These are phyloP conservation scores for Xylaria digitata DNA, from an alignment of 2,329 filamentous ascomycete genomes.

Conservation along the genomic window DNA sequence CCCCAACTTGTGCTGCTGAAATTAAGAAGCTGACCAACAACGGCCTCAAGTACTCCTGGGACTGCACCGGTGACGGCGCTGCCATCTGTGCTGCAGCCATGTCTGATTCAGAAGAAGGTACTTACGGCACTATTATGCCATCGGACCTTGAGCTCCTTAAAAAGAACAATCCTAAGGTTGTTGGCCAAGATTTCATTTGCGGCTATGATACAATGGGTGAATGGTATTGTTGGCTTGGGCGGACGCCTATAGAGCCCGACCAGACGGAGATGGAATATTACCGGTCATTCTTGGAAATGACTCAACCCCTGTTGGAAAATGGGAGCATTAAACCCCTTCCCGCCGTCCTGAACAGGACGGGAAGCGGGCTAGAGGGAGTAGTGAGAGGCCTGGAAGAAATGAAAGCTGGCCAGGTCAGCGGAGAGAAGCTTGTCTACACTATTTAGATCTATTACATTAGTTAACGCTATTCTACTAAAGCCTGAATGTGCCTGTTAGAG, in stretches of 20 bases:
- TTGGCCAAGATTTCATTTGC: slow-evolving; percentile 46
- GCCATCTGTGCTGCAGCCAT: slow-evolving; percentile 32
- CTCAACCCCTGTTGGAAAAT: slow-evolving; percentile 49
- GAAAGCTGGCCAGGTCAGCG: slow-evolving; percentile 52
- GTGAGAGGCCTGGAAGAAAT: slow-evolving; percentile 50
- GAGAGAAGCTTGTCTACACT: slow-evolving; percentile 58
- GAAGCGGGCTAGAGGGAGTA: slow-evolving; percentile 50
- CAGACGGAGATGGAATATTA: slow-evolving; percentile 38
- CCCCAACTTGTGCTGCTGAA: slow-evolving; percentile 17
- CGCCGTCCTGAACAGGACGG: slow-evolving; percentile 46
- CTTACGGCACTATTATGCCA: slow-evolving; percentile 25
- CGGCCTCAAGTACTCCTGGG: slow-evolving; percentile 47
- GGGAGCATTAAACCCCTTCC: slow-evolving; percentile 53
- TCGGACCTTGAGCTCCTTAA: neutral
- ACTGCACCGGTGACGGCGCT: slow-evolving; percentile 49
- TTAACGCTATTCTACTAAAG: neutral
- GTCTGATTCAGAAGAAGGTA: neutral
- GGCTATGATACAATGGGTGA: slow-evolving; percentile 57
- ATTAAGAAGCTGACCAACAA: slow-evolving; percentile 30
- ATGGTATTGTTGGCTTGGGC: slow-evolving; percentile 41
- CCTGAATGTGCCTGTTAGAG: no score
- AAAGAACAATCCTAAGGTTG: slow-evolving; percentile 9
- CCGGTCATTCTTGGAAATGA: slow-evolving; percentile 52
- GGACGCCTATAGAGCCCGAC: slow-evolving; percentile 8
- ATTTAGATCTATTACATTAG: slow-evolving; percentile 38